A percentile compares a stretch with the other conserved stretches of the same genome.
Conservation (phyloP, 2,329 filamentous ascomycete species). For the Sporothrix inflata region DNA sequence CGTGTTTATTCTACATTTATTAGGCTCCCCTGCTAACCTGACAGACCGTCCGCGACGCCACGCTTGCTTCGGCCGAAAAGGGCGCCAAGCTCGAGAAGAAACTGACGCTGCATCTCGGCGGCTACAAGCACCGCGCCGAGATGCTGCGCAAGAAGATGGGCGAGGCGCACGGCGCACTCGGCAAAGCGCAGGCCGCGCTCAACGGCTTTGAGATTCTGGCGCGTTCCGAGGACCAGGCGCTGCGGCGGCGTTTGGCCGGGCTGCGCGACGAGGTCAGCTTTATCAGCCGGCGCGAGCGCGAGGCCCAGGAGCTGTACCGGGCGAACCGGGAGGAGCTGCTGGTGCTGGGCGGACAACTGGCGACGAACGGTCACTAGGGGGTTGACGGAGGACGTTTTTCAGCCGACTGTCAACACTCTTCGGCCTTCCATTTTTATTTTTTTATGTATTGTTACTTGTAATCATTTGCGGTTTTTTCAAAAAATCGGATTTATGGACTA, state of each 20-base stretch:
- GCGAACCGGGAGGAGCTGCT: slow-evolving; percentile 76
- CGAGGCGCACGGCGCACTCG: slow-evolving; percentile 73
- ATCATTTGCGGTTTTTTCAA: neutral
- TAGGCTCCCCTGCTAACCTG: neutral
- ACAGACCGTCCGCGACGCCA: slow-evolving; percentile 71
- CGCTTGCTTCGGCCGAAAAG: slow-evolving; percentile 74
- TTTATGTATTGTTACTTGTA: neutral
- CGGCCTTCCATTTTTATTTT: neutral
- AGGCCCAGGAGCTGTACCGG: slow-evolving; percentile 87
- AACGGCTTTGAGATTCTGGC: slow-evolving; percentile 75
- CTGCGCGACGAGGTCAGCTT: slow-evolving; percentile 83
- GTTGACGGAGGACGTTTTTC: neutral
- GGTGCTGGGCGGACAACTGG: slow-evolving; percentile 47
- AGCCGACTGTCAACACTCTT: neutral
- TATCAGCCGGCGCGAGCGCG: slow-evolving; percentile 78
- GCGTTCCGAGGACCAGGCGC: slow-evolving; percentile 76
- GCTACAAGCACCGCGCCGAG: slow-evolving; percentile 86
- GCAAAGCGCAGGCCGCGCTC: slow-evolving; percentile 72
- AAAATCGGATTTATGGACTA: neutral
- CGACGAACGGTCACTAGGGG: slow-evolving; percentile 6
- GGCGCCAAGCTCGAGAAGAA: slow-evolving; percentile 94
- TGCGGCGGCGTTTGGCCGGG: slow-evolving; percentile 70
- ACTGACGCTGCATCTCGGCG: slow-evolving; percentile 81
- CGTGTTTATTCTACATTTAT: neutral
- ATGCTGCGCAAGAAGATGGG: slow-evolving; percentile 77